phyloP scores from a whole-genome alignment of 495 filamentous ascomycete genomes.

The Penicillium bovifimosum region DNA sequence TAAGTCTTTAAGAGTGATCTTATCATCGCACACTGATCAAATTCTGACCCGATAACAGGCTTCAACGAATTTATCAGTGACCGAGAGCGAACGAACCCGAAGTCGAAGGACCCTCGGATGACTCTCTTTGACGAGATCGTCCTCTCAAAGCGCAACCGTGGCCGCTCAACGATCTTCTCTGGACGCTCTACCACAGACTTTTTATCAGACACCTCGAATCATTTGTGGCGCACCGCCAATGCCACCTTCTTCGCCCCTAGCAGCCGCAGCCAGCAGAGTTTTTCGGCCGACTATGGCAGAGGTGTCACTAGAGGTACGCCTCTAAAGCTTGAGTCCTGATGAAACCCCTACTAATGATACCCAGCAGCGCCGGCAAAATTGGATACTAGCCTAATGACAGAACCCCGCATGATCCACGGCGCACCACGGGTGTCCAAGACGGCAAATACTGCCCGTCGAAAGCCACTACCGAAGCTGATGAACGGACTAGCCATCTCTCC shows the following conservation, averaged over 20 bases:
- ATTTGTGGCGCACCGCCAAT: conserved; percentile 86
- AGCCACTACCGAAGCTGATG: conserved; percentile 70
- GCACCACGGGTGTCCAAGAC: conserved; percentile 61
- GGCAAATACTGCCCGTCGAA: conserved; percentile 55
- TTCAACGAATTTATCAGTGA: conserved; percentile 98
- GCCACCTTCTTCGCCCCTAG: conserved; percentile 64
- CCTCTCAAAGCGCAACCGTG: conserved; percentile 86
- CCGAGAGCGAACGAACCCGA: conserved; percentile 55
- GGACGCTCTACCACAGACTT: conserved; percentile 57
- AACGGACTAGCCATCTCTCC: conserved; percentile 47
- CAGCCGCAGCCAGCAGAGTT: conserved; percentile 49
- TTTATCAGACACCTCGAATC: conserved; percentile 79
- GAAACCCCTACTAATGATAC: conserved; percentile 11
- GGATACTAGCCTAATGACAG: conserved; percentile 81
- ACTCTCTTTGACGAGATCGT: conserved; percentile 95
- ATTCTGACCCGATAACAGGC: conserved; percentile 39
- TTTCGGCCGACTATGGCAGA: conserved; percentile 61
- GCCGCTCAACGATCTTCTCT: conserved; percentile 51
- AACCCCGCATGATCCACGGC: conserved; percentile 72
- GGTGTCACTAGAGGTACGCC: conserved; percentile 53
- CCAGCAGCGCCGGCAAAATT: conserved; percentile 70
- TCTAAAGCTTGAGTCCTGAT: conserved; percentile 14
- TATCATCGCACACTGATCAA: neutral
- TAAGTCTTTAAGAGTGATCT: conserved; percentile 29
- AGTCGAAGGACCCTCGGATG: conserved; percentile 59